These are phyloP conservation scores for Alternaria tenuissima DNA, from an alignment of 2,329 filamentous ascomycete species.

Conservation along the genomic window DNA sequence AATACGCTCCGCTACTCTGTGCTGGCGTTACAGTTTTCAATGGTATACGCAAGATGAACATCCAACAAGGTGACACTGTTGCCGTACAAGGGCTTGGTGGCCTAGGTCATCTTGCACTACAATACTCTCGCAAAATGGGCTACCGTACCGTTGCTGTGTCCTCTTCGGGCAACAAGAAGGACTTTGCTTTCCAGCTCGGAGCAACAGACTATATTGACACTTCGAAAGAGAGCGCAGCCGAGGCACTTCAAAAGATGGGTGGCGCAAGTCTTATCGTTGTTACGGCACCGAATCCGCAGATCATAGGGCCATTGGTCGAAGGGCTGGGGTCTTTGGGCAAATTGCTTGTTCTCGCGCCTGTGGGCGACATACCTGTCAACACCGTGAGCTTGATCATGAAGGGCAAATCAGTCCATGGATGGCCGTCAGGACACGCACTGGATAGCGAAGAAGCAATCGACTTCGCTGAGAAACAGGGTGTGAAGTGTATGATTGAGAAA, in stretches of 20 bases:
- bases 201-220: conserved; percentile 66
- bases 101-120: conserved; percentile 62
- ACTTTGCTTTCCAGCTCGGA: conserved; percentile 63
- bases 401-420: conserved; percentile 59
- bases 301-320: conserved; percentile 62
- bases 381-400: conserved; percentile 56
- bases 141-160: conserved; percentile 63
- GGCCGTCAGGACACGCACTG: conserved; percentile 62
- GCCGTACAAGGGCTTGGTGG: conserved; percentile 63
- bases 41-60: conserved; percentile 58
- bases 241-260: conserved; percentile 64
- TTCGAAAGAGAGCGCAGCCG: conserved; percentile 58
- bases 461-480: conserved; percentile 57
- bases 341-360: conserved; percentile 65
- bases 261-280: conserved; percentile 69
- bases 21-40: conserved; percentile 63
- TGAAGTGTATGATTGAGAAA: conserved; percentile 63
- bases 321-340: conserved; percentile 66
- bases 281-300: conserved; percentile 68
- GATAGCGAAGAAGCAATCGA: conserved; percentile 63
- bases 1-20: conserved; percentile 57
- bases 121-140: conserved; percentile 62
- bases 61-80: conserved; percentile 56
- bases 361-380: conserved; percentile 56
- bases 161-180: conserved; percentile 59